phyloP scores from a whole-genome alignment of 2,329 filamentous ascomycete species.

The Mycocentrospora acerina region DNA sequence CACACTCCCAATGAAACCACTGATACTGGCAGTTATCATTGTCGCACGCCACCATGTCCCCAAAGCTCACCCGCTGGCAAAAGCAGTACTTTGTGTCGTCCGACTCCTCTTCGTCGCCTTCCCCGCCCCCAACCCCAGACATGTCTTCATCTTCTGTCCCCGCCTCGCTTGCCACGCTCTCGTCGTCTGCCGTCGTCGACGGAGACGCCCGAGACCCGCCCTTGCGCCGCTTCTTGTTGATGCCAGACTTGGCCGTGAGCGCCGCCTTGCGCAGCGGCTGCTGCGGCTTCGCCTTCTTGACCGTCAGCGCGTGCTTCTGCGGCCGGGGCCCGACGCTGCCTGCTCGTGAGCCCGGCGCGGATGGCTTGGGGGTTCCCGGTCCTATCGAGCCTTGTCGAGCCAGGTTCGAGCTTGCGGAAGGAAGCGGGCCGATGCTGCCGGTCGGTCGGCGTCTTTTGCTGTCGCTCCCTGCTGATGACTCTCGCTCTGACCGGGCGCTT shows the following conservation, averaged over 20 bases:
- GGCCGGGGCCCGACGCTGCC: constrained; percentile 59
- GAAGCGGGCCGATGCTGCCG: constrained; percentile 54
- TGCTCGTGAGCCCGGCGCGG: constrained; percentile 57
- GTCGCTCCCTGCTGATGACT: constrained; percentile 57
- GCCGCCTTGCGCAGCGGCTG: constrained; percentile 45
- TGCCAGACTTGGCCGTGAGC: constrained; percentile 36
- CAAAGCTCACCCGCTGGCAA: constrained; percentile 80
- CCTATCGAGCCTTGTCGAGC: constrained; percentile 61
- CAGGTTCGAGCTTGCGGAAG: constrained; percentile 56
- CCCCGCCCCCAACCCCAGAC: constrained; percentile 49
- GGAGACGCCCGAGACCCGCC: constrained; percentile 42
- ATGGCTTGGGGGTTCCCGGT: constrained; percentile 63
- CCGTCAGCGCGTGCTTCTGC: constrained; percentile 49
- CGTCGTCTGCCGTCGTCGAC: constrained; percentile 52
- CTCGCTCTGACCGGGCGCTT: constrained; percentile 48
- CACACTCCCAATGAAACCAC: constrained; percentile 80
- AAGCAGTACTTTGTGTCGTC: constrained; percentile 79
- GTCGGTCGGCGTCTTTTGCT: constrained; percentile 62
- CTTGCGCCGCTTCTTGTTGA: constrained; percentile 42
- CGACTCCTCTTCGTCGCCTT: constrained; percentile 63
- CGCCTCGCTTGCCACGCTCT: constrained; percentile 53
- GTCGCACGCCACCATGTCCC: constrained; percentile 88
- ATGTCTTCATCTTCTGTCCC: constrained; percentile 51
- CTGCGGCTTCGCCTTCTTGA: constrained; percentile 59
- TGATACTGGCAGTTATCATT: constrained; percentile 79